Conservation (phyloP, 345 rosid species). For the Hirschfeldia incana region DNA sequence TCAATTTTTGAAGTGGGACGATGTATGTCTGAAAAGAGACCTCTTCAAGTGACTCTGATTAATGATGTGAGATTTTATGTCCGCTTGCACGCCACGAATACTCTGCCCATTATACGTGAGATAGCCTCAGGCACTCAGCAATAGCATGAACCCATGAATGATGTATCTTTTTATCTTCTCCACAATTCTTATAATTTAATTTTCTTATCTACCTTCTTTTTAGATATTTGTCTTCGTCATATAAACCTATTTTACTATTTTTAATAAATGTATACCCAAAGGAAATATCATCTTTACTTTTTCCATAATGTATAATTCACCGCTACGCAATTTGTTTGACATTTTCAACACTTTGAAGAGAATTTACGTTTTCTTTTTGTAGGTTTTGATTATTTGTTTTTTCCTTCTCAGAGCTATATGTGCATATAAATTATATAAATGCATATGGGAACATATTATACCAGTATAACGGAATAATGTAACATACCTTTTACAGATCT, state of each 20-base stretch:
- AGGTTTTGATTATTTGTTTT: not conserved
- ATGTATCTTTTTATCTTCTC: not conserved
- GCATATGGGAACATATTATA: not conserved
- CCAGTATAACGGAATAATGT: conserved; percentile 10
- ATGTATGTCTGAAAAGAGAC: not conserved
- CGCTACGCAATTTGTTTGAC: not conserved
- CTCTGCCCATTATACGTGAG: conserved; percentile 21
- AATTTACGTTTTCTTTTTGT: conserved; percentile 9
- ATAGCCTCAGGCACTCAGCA: conserved; percentile 8
- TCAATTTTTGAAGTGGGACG: conserved; percentile 10
- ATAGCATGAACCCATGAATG: conserved; percentile 17
- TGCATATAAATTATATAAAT: not conserved
- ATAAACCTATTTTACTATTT: not conserved
- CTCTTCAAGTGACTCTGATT: not conserved
- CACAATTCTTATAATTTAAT: not conserved
- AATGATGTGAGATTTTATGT: conserved; percentile 24
- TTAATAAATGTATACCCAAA: not conserved
- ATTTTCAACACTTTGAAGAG: not conserved
- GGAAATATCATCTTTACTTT: conserved; percentile 5
- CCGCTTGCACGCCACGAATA: conserved; percentile 39
- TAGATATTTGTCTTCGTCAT: conserved; percentile 3
- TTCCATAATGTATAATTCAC: not conserved
- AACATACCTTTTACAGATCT: not conserved
- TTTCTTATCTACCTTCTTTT: not conserved
- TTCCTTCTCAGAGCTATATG: not conserved